These are phyloP conservation scores for Colletotrichum chlorophyti DNA, from an alignment of 2,329 filamentous ascomycete species.

Conservation along the genomic window DNA sequence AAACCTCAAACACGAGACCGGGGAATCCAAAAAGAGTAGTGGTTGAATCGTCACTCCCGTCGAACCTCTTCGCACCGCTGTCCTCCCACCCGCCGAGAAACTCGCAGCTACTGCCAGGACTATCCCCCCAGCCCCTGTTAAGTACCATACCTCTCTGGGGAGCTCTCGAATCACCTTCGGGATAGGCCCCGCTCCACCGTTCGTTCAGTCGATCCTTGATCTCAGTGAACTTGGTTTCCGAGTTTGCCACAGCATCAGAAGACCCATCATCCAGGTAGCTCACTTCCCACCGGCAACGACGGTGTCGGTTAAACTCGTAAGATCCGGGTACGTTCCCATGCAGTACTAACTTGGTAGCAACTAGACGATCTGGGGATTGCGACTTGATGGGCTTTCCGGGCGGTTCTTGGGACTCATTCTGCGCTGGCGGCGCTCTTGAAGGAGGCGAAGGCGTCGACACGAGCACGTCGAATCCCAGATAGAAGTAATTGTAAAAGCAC, in stretches of 20 bases:
- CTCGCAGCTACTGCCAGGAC: constrained; percentile 88
- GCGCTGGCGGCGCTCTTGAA: constrained; percentile 67
- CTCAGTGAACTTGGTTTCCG: constrained; percentile 79
- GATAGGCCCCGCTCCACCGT: constrained; percentile 73
- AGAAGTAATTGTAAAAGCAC: constrained; percentile 97
- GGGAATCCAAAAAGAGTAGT: constrained; percentile 94
- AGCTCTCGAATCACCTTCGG: constrained; percentile 56
- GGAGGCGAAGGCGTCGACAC: constrained; percentile 78
- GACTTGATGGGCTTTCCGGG: constrained; percentile 46
- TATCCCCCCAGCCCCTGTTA: constrained; percentile 90
- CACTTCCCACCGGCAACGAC: constrained; percentile 87
- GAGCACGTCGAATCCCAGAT: constrained; percentile 91
- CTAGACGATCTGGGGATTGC: constrained; percentile 68
- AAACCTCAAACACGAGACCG: constrained; percentile 91
- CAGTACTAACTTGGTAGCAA: constrained; percentile 89
- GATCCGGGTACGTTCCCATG: constrained; percentile 96
- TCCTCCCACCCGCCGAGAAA: constrained; percentile 88
- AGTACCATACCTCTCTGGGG: constrained; percentile 81
- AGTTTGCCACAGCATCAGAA: constrained; percentile 60
- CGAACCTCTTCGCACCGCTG: constrained; percentile 62
- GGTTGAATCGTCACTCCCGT: constrained; percentile 62
- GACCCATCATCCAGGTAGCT: constrained; percentile 58
- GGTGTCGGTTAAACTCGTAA: constrained; percentile 95
- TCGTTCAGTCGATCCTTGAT: constrained; percentile 73
- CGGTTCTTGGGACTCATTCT: constrained; percentile 21